phyloP scores from a whole-genome alignment of 176 grass and related monocot genomes.

The Rhynchospora breviuscula region DNA sequence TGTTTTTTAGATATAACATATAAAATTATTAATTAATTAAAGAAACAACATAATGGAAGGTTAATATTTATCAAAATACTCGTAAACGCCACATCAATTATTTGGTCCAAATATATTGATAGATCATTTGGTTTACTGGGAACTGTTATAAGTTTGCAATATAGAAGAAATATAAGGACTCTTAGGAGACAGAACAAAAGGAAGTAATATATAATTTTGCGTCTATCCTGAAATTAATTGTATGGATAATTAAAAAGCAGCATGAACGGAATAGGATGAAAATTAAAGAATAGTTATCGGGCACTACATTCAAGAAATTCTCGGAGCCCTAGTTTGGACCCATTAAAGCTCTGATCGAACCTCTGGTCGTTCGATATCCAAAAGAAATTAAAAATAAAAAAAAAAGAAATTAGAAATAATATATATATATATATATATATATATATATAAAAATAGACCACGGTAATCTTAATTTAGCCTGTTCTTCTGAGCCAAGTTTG shows the following conservation, averaged over 20 bases:
- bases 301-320: neutral
- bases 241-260: conserved; percentile 22
- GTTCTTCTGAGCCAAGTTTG: neutral
- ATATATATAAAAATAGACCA: no score
- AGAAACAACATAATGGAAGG: neutral
- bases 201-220: neutral
- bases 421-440: no score
- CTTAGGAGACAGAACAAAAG: neutral
- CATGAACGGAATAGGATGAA: conserved; percentile 6
- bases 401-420: neutral
- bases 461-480: neutral
- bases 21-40: neutral
- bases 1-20: neutral
- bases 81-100: neutral
- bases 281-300: neutral
- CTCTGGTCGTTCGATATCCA: neutral
- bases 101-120: neutral
- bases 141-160: neutral
- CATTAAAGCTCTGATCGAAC: neutral
- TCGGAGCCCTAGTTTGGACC: conserved; percentile 2
- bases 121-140: neutral
- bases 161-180: neutral
- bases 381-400: neutral
- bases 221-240: conserved; percentile 17
- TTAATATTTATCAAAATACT: neutral